Evolutionary conservation across 2,329 filamentous ascomycete genomes (phyloP), one percentile per base, ranked within the genome.

Genomic region (Hymenoscyphus linearis): DNA sequence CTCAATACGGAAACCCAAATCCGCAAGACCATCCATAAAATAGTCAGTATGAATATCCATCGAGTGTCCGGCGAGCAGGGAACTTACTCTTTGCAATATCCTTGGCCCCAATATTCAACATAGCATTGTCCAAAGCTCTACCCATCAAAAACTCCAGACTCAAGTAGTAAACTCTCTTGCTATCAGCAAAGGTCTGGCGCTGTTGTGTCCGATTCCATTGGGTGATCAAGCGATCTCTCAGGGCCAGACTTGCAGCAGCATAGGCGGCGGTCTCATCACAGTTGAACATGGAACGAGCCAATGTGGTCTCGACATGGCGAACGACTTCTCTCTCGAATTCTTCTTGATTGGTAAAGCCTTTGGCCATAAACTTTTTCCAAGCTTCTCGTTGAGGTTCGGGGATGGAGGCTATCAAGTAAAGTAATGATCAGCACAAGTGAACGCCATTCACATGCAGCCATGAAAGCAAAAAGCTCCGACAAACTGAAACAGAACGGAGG

Each of bases 161-260:
- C 63, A 99, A 84, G 74, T 99, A 99, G 79, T 99, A 99, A 69
- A 99, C 85, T 64, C 95, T 86, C 83, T 99, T 99, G 76, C 86
- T 86, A 74, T 98, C 95, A 61, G 84, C 82, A 71, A 90, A 91
- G 0, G 93, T 97, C 77, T 99, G 95, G 64, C 88, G 88, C 79
- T 99, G 95, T 79, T 99, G 95, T 54, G 95, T 99, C 77, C 88
- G 92, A 79, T 98, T 99, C 95, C 95, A 99, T 69, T 96, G 91
- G 65, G 95, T 87, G 71, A 99, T 88, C 73, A 99, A 81, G 58
- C 92, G 88, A 75, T 99, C 93, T 71, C 95, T 86, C 78, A 99
- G 93, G 27, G 95, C 93, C 71, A 99, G 79, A 67, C 91, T 91
- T 52, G 93, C 91, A 66, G 93, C 95, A 7, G 90, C 86, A 76